A percentile compares a stretch with the other conserved stretches of the same genome.
Conservation (phyloP, 441 rosid species). For the Euphorbia corollata region DNA sequence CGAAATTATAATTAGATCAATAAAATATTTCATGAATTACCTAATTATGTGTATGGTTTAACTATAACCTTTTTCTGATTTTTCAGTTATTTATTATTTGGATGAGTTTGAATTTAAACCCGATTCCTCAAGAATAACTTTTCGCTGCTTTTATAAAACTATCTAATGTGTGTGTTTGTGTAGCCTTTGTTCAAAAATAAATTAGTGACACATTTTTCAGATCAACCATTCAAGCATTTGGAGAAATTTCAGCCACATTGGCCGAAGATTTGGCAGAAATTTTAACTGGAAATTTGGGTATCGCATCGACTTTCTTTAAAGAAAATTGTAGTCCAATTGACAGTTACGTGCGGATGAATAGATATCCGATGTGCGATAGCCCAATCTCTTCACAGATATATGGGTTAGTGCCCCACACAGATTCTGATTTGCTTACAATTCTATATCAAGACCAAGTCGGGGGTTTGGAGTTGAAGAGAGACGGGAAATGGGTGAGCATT, state of each 20-base stretch:
- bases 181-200: too few relatives aligned
- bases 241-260: slow-evolving; percentile 22
- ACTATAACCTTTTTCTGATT: too few relatives aligned
- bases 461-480: slow-evolving; percentile 47
- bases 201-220: slow-evolving; percentile 20
- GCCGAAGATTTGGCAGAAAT: slow-evolving; percentile 35
- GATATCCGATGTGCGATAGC: slow-evolving; percentile 34
- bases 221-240: slow-evolving; percentile 30
- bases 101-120: too few relatives aligned
- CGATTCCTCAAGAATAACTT: too few relatives aligned
- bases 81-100: too few relatives aligned
- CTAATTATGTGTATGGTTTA: too few relatives aligned
- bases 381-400: slow-evolving; percentile 29
- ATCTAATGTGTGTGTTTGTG: too few relatives aligned
- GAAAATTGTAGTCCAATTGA: slow-evolving; percentile 31
- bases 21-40: too few relatives aligned
- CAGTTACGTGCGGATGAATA: slow-evolving; percentile 46
- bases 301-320: slow-evolving; percentile 14
- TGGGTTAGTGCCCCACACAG: slow-evolving; percentile 55
- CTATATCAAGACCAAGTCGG: slow-evolving; percentile 45
- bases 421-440: slow-evolving; percentile 47
- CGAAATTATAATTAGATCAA: too few relatives aligned
- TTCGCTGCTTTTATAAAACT: too few relatives aligned
- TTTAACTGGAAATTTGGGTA: slow-evolving; percentile 31
- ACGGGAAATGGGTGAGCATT: slow-evolving; percentile 41